phyloP scores from a whole-genome alignment of 2,329 filamentous ascomycete genomes.

The Scolecobasidium constrictum region DNA sequence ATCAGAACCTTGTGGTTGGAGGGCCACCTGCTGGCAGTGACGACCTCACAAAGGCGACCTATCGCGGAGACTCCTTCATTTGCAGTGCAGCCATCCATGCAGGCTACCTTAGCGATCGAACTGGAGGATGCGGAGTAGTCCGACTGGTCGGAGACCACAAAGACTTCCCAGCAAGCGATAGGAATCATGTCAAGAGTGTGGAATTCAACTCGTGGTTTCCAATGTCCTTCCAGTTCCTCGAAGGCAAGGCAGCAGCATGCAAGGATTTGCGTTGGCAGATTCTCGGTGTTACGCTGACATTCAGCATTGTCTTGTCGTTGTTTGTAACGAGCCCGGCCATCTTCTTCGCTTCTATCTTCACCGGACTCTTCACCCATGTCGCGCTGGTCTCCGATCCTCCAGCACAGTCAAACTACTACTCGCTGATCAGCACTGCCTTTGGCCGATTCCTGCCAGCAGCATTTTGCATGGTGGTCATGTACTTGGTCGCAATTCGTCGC shows the following conservation, averaged over 20 bases:
- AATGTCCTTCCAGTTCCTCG: conserved; percentile 68
- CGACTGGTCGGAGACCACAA: conserved; percentile 58
- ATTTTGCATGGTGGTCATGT: conserved; percentile 81
- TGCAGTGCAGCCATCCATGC: conserved; percentile 78
- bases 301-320: conserved; percentile 66
- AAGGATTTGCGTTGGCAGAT: conserved; percentile 76
- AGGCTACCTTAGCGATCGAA: conserved; percentile 58
- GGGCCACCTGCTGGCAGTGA: conserved; percentile 32
- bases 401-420: conserved; percentile 52
- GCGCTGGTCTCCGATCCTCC: conserved; percentile 85
- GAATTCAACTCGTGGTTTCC: conserved; percentile 85
- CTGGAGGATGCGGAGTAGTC: conserved; percentile 75
- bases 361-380: conserved; percentile 78
- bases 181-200: conserved; percentile 66
- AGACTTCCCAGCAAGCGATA: conserved; percentile 51
- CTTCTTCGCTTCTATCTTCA: conserved; percentile 78
- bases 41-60: conserved; percentile 42
- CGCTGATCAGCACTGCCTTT: conserved; percentile 64
- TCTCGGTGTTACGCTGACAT: conserved; percentile 69
- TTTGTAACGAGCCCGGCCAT: conserved; percentile 68
- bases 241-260: conserved; percentile 54
- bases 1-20: conserved; percentile 43
- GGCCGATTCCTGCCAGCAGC: conserved; percentile 78
- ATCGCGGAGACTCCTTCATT: conserved; percentile 83
- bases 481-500: conserved; percentile 67